Conservation (phyloP, 2,329 filamentous ascomycete genomes). For the Calonectria hawksworthii region DNA sequence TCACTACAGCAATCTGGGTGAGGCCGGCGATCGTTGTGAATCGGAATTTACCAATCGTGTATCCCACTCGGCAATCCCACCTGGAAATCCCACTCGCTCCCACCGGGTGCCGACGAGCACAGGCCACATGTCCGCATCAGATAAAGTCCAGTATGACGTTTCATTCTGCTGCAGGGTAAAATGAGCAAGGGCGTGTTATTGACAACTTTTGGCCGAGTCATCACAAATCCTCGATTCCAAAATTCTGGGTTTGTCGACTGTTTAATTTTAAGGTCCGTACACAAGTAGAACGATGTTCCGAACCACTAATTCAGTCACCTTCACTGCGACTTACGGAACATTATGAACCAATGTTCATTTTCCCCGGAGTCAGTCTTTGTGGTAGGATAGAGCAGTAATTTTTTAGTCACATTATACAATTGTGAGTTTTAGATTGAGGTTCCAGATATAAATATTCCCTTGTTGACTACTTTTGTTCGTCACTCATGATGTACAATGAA, state of each 20-base stretch:
- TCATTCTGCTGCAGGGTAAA: background rate
- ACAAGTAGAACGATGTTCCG: too few relatives aligned
- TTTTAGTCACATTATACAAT: too few relatives aligned
- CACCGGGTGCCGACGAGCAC: background rate
- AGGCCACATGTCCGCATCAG: background rate
- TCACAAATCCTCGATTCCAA: background rate
- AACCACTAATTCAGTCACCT: too few relatives aligned
- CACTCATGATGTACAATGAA: too few relatives aligned
- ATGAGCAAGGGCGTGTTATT: background rate
- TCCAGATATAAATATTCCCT: too few relatives aligned
- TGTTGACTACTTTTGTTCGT: too few relatives aligned
- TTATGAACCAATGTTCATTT: too few relatives aligned
- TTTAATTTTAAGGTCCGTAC: too few relatives aligned
- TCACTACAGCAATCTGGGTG: background rate
- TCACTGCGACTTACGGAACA: too few relatives aligned
- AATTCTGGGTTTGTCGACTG: background rate
- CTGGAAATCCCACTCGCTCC: background rate
- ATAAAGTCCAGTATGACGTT: background rate
- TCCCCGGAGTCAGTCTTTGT: too few relatives aligned
- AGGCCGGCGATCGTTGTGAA: background rate
- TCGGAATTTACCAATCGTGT: background rate
- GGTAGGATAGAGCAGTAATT: too few relatives aligned
- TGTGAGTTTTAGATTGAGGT: background rate
- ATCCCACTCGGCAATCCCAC: conserved; percentile 10
- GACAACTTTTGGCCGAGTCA: background rate